phyloP scores from a whole-genome alignment of 306 rosid species.

The Castanea sativa region DNA sequence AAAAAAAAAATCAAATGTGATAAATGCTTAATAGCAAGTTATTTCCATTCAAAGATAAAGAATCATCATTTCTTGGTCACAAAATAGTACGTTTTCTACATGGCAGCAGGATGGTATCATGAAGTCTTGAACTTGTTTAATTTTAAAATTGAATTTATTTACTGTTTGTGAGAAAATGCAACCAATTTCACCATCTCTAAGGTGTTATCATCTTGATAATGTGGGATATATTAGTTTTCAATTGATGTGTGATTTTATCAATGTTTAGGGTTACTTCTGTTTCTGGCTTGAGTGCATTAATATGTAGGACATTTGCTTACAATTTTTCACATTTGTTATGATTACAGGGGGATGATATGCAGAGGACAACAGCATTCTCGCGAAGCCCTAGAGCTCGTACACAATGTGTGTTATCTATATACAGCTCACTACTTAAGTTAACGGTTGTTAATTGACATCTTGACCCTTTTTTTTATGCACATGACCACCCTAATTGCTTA shows the following conservation, averaged over 20 bases:
- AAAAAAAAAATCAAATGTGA: too few species aligned
- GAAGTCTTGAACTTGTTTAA: not conserved
- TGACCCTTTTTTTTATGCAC: not conserved
- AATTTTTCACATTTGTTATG: slow-evolving; percentile 30
- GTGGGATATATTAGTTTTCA: too few species aligned
- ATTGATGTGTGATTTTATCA: not conserved
- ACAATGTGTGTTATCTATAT: slow-evolving; percentile 51
- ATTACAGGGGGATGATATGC: slow-evolving; percentile 85
- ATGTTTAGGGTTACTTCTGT: not conserved
- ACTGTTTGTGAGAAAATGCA: too few species aligned
- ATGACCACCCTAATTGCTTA: not conserved
- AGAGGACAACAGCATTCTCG: slow-evolving; percentile 73
- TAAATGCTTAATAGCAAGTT: too few species aligned
- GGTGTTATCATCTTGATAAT: too few species aligned
- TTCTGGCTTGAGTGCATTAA: not conserved
- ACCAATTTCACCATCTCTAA: too few species aligned
- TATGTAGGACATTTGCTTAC: slow-evolving; percentile 12
- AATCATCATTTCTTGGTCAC: too few species aligned
- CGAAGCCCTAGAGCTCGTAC: slow-evolving; percentile 90
- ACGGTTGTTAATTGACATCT: slow-evolving; percentile 5
- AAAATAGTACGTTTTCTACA: too few species aligned
- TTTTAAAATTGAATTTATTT: not conserved
- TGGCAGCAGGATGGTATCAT: too few species aligned
- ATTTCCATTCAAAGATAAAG: too few species aligned
- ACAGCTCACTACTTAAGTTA: slow-evolving; percentile 11